A percentile compares a stretch with the other conserved stretches of the same genome.
Conservation (phyloP, 129 eudicot genomes). For the Flaveria linearis region DNA sequence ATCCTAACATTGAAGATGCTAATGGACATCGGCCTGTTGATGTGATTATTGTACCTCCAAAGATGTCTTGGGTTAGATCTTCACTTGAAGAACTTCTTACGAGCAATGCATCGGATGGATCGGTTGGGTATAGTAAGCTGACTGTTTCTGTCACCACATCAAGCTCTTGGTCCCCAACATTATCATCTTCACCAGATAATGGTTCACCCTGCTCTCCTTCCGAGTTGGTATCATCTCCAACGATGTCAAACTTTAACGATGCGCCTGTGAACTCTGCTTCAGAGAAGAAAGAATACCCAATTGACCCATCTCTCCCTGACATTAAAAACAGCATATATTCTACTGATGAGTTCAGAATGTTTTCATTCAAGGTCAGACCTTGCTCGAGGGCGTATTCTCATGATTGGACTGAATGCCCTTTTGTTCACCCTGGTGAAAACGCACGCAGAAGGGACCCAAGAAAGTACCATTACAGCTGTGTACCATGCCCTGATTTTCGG, state of each 20-base stretch:
- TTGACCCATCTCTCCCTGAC: slow-evolving; percentile 80
- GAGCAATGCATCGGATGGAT: slow-evolving; percentile 49
- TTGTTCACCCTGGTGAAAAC: slow-evolving; percentile 91
- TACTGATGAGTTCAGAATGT: slow-evolving; percentile 89
- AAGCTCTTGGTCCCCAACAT: slow-evolving; percentile 53
- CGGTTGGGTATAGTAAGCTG: slow-evolving; percentile 46
- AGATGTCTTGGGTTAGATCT: slow-evolving; percentile 44
- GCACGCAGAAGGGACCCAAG: slow-evolving; percentile 88
- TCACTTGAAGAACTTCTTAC: slow-evolving; percentile 55
- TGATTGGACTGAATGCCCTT: slow-evolving; percentile 94
- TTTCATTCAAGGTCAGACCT: slow-evolving; percentile 80
- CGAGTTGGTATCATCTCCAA: slow-evolving; percentile 54
- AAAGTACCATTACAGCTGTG: slow-evolving; percentile 86
- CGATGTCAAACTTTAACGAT: slow-evolving; percentile 46
- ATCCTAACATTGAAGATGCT: slow-evolving; percentile 60
- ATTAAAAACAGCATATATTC: slow-evolving; percentile 72
- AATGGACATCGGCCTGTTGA: slow-evolving; percentile 69
- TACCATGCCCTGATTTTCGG: slow-evolving; percentile 82
- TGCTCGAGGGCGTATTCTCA: slow-evolving; percentile 89
- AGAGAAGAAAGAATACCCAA: slow-evolving; percentile 78
- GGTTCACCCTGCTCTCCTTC: slow-evolving; percentile 68
- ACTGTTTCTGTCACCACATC: slow-evolving; percentile 50
- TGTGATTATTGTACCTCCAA: slow-evolving; percentile 61
- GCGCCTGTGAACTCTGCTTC: slow-evolving; percentile 38
- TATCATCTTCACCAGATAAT: slow-evolving; percentile 62